Percentiles rank a stretch among this genome's conserved stretches.
These are phyloP conservation scores for Yamadazyma atlantica DNA, from an alignment of 1,139 yeast genomes.

Conservation along the genomic window DNA sequence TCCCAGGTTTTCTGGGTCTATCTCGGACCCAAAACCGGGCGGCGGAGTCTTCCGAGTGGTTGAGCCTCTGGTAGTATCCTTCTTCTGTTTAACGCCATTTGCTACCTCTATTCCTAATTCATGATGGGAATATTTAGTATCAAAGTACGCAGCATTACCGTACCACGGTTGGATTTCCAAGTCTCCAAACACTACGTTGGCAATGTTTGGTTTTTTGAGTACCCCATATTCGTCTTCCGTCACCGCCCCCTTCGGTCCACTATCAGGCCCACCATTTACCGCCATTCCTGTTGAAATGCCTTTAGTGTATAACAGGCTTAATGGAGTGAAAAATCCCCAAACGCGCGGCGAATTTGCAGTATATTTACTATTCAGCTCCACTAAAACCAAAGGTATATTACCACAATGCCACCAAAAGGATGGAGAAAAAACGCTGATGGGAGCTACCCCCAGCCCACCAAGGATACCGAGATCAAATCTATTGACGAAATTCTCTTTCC, in stretches of 20 bases:
- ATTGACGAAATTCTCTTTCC: conserved; percentile 74
- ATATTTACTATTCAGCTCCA: no score
- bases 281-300: not conserved
- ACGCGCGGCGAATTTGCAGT: no score
- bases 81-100: not conserved
- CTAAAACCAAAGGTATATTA: no score
- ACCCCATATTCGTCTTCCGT: conserved; percentile 54
- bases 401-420: conserved; percentile 78
- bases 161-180: conserved; percentile 78
- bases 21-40: not conserved
- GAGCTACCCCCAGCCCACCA: conserved; percentile 52
- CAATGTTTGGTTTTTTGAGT: conserved; percentile 58
- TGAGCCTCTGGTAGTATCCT: not conserved
- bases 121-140: conserved; percentile 13
- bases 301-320: not conserved
- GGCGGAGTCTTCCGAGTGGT: not conserved
- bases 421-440: conserved; percentile 80
- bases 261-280: not conserved
- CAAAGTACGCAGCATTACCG: conserved; percentile 77
- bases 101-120: conserved; percentile 9
- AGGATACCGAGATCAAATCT: conserved; percentile 57
- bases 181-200: conserved; percentile 63
- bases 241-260: not conserved
- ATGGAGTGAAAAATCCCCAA: not conserved
- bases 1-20: conserved; percentile 10